Conservation (phyloP, 1,284 basidiomycete genomes). For the Phellinidium pouzarii region DNA sequence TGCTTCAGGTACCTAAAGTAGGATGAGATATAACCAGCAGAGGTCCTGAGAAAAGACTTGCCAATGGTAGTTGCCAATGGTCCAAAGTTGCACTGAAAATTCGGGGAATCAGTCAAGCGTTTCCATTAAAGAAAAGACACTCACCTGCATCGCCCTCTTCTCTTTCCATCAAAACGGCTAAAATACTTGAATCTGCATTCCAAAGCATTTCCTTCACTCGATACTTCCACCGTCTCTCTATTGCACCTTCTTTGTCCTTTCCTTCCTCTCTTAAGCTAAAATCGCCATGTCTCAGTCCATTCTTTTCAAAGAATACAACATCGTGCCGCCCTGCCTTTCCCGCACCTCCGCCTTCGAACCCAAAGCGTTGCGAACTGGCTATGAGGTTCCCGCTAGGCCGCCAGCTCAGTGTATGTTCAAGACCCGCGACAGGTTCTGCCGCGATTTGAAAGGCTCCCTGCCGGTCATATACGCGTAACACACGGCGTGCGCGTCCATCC, state of each 20-base stretch:
- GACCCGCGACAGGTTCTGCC: conserved; percentile 75
- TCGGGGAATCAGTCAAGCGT: conserved; percentile 3
- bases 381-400: conserved; percentile 87
- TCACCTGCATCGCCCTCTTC: conserved; percentile 62
- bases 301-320: conserved; percentile 92
- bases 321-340: conserved; percentile 73
- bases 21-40: conserved; percentile 15
- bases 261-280: conserved; percentile 62
- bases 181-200: conserved; percentile 84
- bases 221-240: conserved; percentile 47
- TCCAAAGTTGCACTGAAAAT: conserved; percentile 84
- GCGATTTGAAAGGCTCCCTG: conserved; percentile 78
- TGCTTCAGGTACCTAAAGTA: conserved; percentile 80
- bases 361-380: conserved; percentile 77
- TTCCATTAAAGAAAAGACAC: conserved; percentile 23
- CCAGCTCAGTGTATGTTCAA: conserved; percentile 83
- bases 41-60: conserved; percentile 27
- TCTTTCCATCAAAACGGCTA: conserved; percentile 82
- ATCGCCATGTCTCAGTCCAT: conserved; percentile 89
- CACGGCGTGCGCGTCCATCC: conserved; percentile 35
- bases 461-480: conserved; percentile 79
- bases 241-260: conserved; percentile 26
- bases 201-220: conserved; percentile 74
- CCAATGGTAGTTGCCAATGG: conserved; percentile 95
- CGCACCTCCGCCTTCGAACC: conserved; percentile 61